Conservation (phyloP, 176 grass and related monocot species). For the Lolium multiflorum region DNA sequence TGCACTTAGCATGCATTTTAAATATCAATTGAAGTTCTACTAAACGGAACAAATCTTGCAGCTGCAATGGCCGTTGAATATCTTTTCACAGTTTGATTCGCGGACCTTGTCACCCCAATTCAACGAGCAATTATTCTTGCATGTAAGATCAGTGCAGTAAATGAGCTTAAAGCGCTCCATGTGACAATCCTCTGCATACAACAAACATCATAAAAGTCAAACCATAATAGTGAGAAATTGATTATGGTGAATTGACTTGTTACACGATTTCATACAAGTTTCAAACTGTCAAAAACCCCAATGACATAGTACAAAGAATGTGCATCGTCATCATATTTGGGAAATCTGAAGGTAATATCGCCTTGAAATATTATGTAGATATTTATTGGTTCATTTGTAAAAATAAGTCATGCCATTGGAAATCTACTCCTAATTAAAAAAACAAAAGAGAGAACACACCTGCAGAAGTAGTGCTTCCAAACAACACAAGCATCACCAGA, state of each 20-base stretch:
- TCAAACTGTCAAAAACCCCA: background rate
- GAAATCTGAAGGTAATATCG: background rate
- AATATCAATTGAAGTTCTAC: background rate
- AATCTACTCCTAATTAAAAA: background rate
- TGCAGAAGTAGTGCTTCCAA: background rate
- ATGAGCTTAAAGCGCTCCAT: background rate
- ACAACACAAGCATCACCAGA: background rate
- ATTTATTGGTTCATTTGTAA: background rate
- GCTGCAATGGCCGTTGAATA: background rate
- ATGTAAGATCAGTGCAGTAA: background rate
- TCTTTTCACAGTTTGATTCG: background rate
- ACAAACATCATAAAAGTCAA: background rate
- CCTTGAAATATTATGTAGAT: background rate
- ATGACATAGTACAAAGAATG: background rate
- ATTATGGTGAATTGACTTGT: background rate
- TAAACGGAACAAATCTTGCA: background rate
- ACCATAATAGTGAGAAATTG: background rate
- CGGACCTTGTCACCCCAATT: background rate
- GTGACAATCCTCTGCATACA: background rate
- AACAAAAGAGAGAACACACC: constrained; percentile 7
- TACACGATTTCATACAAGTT: background rate
- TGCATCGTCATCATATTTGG: background rate
- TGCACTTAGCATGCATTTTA: background rate
- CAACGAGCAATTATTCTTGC: background rate
- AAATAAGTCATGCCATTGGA: background rate